Conservation (phyloP, 106 monocot species). For the Agapanthus africanus region DNA sequence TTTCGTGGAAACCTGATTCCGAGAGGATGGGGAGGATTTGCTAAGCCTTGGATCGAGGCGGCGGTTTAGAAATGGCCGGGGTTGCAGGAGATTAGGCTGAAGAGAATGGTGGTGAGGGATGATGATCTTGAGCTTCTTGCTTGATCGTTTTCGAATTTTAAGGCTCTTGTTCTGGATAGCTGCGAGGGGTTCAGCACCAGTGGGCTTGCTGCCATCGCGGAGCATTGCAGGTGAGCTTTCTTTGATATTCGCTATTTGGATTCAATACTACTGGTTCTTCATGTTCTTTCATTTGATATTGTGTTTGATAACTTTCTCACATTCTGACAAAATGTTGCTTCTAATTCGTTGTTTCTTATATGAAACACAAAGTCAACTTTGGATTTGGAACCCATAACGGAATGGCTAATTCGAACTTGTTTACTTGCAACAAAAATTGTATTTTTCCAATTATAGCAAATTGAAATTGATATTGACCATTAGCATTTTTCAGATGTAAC, state of each 20-base stretch:
- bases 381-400: no score
- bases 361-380: no score
- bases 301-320: no score
- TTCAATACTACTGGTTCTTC: no score
- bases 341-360: no score
- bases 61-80: not conserved
- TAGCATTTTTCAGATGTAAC: no score
- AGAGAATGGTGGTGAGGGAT: constrained; percentile 16
- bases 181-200: constrained; percentile 19
- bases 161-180: constrained; percentile 8
- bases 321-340: no score
- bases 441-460: no score
- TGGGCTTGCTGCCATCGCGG: constrained; percentile 4
- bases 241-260: not conserved
- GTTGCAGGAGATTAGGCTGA: constrained; percentile 14
- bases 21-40: constrained; percentile 13
- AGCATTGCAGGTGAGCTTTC: constrained; percentile 17
- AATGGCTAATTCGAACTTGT: no score
- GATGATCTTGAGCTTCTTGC: constrained; percentile 16
- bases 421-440: no score
- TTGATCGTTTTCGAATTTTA: constrained; percentile 10
- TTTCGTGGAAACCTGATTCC: constrained; percentile 16
- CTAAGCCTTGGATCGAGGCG: constrained; percentile 5
- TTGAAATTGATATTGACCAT: no score
- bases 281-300: not conserved